Conservation (phyloP, 2,329 filamentous ascomycete genomes). For the Akanthomyces muscarius region DNA sequence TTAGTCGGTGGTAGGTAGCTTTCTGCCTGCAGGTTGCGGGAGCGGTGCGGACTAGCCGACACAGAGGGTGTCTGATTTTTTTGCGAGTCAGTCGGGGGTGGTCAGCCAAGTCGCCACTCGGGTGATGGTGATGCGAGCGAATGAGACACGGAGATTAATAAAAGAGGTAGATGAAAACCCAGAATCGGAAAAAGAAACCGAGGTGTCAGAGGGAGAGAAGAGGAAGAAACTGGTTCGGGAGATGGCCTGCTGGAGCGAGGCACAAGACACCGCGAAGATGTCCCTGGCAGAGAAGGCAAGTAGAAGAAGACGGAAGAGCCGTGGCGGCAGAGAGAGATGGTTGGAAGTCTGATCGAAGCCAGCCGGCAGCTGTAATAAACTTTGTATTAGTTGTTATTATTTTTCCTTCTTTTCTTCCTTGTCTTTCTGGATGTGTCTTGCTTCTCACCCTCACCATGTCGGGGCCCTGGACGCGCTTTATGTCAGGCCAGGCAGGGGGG, state of each 20-base stretch:
- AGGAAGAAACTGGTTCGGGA: background rate
- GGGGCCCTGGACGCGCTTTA: conserved; percentile 12
- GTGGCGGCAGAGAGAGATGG: background rate
- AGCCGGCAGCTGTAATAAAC: background rate
- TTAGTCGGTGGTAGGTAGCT: background rate
- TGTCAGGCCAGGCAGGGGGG: conserved; percentile 12
- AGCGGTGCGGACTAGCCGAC: conserved; percentile 14
- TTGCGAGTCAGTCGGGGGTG: conserved; percentile 16
- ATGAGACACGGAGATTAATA: conserved; percentile 6
- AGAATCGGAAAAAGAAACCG: no score
- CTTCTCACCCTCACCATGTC: background rate
- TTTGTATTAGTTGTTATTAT: background rate
- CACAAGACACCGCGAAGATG: conserved; percentile 4
- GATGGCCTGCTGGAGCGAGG: background rate
- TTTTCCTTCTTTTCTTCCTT: background rate
- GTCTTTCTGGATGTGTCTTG: conserved; percentile 2
- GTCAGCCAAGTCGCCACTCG: conserved; percentile 16
- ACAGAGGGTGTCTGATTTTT: conserved; percentile 13
- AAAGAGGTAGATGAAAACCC: background rate
- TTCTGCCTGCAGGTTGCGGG: background rate
- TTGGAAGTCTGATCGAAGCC: conserved; percentile 1
- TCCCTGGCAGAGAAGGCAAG: background rate
- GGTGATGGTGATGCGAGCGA: background rate
- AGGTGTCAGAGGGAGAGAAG: background rate
- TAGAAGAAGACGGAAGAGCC: background rate